Evolutionary conservation across 2,329 filamentous ascomycete species (phyloP).

Genomic region (Cladophialophora bantiana): DNA sequence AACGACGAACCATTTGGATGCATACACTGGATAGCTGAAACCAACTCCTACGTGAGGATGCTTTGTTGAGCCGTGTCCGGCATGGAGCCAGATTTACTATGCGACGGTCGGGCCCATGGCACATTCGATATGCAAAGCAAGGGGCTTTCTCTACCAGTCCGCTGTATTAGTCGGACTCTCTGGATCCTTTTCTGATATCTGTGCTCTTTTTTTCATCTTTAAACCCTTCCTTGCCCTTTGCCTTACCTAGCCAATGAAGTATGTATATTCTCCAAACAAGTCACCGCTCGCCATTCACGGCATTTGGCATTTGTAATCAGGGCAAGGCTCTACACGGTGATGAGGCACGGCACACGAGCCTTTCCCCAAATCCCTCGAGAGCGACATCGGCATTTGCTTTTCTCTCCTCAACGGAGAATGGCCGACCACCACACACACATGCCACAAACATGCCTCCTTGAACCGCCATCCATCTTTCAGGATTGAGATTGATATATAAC

Average conservation of each 20-base stretch:
- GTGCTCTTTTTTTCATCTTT: background rate
- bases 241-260: background rate
- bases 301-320: conserved; percentile 14
- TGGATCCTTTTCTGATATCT: background rate
- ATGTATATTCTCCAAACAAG: background rate
- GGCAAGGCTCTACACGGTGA: background rate
- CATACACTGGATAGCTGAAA: background rate
- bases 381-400: conserved; percentile 21
- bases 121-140: background rate
- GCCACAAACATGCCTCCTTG: too few relatives aligned
- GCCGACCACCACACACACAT: conserved; percentile 5
- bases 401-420: conserved; percentile 24
- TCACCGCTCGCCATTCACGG: background rate
- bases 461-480: too few relatives aligned
- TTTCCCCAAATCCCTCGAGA: conserved; percentile 8
- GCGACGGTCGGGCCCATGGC: too few relatives aligned
- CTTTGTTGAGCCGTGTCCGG: too few relatives aligned
- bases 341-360: conserved; percentile 3
- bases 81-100: too few relatives aligned
- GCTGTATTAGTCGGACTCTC: background rate
- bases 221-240: background rate
- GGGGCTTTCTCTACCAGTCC: background rate
- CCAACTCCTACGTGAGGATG: too few relatives aligned
- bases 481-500: too few relatives aligned
- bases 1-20: background rate